A percentile compares a stretch with the other conserved stretches of the same genome.
These are phyloP conservation scores for apple (Malus domestica) DNA, from an alignment of 306 rosid genomes.

Conservation along the genomic window ASM211411v1 NC_041792.1:30486907-30487406, in stretches of 20 bases:
- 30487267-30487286: conserved; percentile 6
- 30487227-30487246: background rate
- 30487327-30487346: too few species aligned
- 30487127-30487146: background rate
- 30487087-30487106: background rate
- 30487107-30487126: background rate
- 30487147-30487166: background rate
- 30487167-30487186: background rate
- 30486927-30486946: conserved; percentile 21
- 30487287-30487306: background rate
- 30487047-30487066: background rate
- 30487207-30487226: background rate
- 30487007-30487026: background rate
- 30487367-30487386: background rate
- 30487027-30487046: background rate
- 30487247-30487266: background rate
- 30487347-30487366: background rate
- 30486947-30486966: background rate
- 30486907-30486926: background rate
- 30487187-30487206: background rate
- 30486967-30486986: background rate
- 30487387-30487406: background rate
- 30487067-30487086: background rate
- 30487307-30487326: background rate
- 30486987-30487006: background rate